Evolutionary conservation across 2,329 filamentous ascomycete species (phyloP).

Genomic region (Coniella vitis): DNA sequence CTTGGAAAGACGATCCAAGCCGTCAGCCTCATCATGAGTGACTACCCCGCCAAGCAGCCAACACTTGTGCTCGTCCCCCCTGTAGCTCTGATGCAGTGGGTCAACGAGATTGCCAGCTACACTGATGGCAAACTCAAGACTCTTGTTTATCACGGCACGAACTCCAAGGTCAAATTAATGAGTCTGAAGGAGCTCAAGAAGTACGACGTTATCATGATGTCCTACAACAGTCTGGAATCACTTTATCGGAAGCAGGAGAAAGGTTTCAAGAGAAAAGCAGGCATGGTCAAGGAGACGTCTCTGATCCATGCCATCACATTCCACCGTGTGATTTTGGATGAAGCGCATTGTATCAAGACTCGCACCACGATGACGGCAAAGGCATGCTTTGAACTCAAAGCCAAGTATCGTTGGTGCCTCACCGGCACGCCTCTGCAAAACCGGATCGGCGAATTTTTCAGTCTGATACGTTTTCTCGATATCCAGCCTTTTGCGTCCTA

Average conservation of each 20-base stretch:
- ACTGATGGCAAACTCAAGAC: constrained; percentile 88
- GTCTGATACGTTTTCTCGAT: constrained; percentile 84
- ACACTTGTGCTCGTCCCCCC: constrained; percentile 86
- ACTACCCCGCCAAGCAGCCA: constrained; percentile 77
- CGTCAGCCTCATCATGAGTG: constrained; percentile 87
- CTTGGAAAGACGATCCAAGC: constrained; percentile 98
- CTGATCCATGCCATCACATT: constrained; percentile 80
- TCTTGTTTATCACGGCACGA: constrained; percentile 83
- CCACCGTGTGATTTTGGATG: constrained; percentile 88
- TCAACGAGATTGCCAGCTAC: constrained; percentile 69
- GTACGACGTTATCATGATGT: constrained; percentile 94
- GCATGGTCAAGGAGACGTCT: constrained; percentile 72
- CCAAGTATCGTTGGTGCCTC: constrained; percentile 89
- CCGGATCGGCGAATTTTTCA: constrained; percentile 95
- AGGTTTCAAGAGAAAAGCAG: constrained; percentile 75
- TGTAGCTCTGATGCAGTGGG: constrained; percentile 95
- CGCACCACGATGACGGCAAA: constrained; percentile 87
- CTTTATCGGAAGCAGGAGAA: constrained; percentile 89
- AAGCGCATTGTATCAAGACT: constrained; percentile 79
- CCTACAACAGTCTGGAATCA: constrained; percentile 86
- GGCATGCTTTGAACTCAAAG: constrained; percentile 86
- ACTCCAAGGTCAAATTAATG: constrained; percentile 71
- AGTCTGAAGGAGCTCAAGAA: constrained; percentile 67
- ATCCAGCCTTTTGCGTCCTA: constrained; percentile 87
- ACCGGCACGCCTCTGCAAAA: constrained; percentile 95